phyloP scores from a whole-genome alignment of 78 protist species.

The Dictyostelium citrinum region DNA sequence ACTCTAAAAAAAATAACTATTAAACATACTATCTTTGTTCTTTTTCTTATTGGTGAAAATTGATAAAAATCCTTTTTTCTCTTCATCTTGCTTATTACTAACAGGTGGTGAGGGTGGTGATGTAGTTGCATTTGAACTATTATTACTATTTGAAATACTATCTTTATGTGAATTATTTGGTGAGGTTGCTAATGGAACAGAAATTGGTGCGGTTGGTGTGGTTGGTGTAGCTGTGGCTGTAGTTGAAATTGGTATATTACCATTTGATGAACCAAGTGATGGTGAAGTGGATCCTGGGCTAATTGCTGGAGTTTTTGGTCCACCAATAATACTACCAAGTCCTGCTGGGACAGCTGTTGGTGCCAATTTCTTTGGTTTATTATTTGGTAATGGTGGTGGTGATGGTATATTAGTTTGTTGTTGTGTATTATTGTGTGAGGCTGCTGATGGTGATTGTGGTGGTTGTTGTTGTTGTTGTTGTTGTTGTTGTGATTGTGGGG shows the following conservation, averaged over 20 bases:
- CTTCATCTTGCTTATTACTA: not conserved
- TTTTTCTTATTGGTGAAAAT: not conserved
- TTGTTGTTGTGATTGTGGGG: not conserved
- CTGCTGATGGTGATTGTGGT: not conserved
- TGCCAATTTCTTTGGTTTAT: slow-evolving; percentile 51
- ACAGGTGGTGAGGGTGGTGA: slow-evolving; percentile 75
- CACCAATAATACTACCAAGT: slow-evolving; percentile 14
- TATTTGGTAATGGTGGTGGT: slow-evolving; percentile 51
- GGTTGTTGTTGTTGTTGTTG: not conserved
- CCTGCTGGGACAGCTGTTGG: slow-evolving; percentile 37
- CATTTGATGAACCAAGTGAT: not conserved
- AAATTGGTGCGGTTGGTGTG: not conserved
- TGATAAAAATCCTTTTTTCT: slow-evolving; percentile 48
- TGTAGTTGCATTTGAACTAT: not conserved
- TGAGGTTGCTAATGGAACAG: slow-evolving; percentile 1
- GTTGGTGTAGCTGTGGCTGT: not conserved
- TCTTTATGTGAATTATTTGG: not conserved
- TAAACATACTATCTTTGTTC: slow-evolving; percentile 34
- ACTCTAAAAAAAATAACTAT: not conserved
- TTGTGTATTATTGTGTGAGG: not conserved
- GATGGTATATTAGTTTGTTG: slow-evolving; percentile 13
- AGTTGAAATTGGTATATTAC: slow-evolving; percentile 2
- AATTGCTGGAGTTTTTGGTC: not conserved
- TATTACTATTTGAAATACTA: not conserved
- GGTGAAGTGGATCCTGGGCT: slow-evolving; percentile 16